phyloP scores from a whole-genome alignment of 2,329 filamentous ascomycete species.

The Cladosporium cucumerinum region DNA sequence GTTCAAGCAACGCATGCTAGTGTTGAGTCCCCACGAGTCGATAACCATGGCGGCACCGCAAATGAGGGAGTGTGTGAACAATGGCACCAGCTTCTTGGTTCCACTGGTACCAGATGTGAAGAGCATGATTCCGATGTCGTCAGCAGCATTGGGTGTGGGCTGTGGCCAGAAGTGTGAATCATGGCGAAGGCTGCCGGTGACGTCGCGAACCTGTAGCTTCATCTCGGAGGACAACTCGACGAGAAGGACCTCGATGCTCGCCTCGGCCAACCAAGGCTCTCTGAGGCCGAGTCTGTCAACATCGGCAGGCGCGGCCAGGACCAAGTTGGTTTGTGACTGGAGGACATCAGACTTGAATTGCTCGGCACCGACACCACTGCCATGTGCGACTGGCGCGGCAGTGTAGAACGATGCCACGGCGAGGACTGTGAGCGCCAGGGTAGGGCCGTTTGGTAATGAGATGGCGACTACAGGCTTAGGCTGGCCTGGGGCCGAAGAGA shows the following conservation, averaged over 20 bases:
- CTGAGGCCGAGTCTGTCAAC: slow-evolving; percentile 41
- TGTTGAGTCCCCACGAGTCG: slow-evolving; percentile 51
- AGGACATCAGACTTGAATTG: slow-evolving; percentile 52
- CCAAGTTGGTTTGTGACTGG: slow-evolving; percentile 46
- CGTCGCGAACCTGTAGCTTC: slow-evolving; percentile 35
- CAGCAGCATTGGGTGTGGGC: slow-evolving; percentile 37
- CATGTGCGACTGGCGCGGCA: slow-evolving; percentile 52
- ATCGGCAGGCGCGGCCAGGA: slow-evolving; percentile 46
- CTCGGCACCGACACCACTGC: slow-evolving; percentile 43
- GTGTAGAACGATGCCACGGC: slow-evolving; percentile 51
- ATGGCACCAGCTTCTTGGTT: slow-evolving; percentile 57
- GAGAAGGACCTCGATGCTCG: slow-evolving; percentile 40
- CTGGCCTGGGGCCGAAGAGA: slow-evolving; percentile 15
- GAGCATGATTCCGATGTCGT: slow-evolving; percentile 52
- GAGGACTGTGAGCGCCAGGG: slow-evolving; percentile 51
- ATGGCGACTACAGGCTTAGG: slow-evolving; percentile 49
- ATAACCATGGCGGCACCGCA: slow-evolving; percentile 52
- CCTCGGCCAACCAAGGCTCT: slow-evolving; percentile 33
- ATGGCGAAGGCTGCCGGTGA: slow-evolving; percentile 19
- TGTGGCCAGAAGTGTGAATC: slow-evolving; percentile 4
- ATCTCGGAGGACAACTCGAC: slow-evolving; percentile 39
- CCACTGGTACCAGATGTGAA: slow-evolving; percentile 59
- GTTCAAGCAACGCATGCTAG: slow-evolving; percentile 52
- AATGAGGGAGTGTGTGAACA: slow-evolving; percentile 51
- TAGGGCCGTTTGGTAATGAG: slow-evolving; percentile 52